Conservation (phyloP, 345 rosid genomes). For the rapeseed (Brassica napus) region Da-Ae NC_063445.1:1044001-1044500, state of each 20-base stretch:
- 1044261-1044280: background rate
- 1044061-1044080: constrained; percentile 91
- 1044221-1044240: constrained; percentile 83
- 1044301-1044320: background rate
- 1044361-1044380: constrained; percentile 66
- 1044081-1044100: constrained; percentile 96
- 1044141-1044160: constrained; percentile 86
- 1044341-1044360: constrained; percentile 50
- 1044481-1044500: constrained; percentile 76
- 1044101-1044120: constrained; percentile 86
- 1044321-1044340: constrained; percentile 64
- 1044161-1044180: constrained; percentile 75
- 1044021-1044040: constrained; percentile 97
- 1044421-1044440: constrained; percentile 79
- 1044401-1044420: constrained; percentile 81
- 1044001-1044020: constrained; percentile 97
- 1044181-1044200: constrained; percentile 85
- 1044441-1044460: constrained; percentile 75
- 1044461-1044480: constrained; percentile 69
- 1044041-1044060: constrained; percentile 87
- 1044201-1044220: constrained; percentile 87
- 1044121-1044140: constrained; percentile 86
- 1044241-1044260: constrained; percentile 88
- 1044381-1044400: constrained; percentile 82
- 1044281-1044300: background rate